Conservation (phyloP, 2,329 filamentous ascomycete species). For the Ilyonectria sp. region DNA sequence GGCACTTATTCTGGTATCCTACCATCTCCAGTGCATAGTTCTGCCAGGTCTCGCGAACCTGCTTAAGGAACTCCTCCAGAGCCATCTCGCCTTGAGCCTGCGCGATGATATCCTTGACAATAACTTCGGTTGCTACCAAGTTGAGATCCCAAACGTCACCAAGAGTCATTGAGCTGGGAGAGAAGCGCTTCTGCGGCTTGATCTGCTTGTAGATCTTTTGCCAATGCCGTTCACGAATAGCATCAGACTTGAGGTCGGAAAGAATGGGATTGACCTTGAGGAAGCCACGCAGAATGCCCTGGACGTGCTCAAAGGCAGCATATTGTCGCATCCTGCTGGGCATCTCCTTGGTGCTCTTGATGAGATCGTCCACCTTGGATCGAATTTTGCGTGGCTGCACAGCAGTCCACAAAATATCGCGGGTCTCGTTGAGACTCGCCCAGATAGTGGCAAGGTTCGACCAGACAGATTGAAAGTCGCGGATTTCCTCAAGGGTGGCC, state of each 20-base stretch:
- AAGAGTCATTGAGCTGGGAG: constrained; percentile 93
- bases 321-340: constrained; percentile 99
- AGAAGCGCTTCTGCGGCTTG: constrained; percentile 93
- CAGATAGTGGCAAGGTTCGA: constrained; percentile 95
- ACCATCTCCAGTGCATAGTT: constrained; percentile 95
- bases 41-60: constrained; percentile 97
- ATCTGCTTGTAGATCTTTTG: constrained; percentile 97
- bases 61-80: constrained; percentile 95
- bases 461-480: constrained; percentile 99
- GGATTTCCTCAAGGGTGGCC: constrained; percentile 93
- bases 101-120: constrained; percentile 93
- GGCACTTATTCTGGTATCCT: constrained; percentile 98
- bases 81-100: constrained; percentile 99
- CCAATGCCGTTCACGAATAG: constrained; percentile 97
- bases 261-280: constrained; percentile 93
- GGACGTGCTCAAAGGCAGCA: constrained; percentile 99
- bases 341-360: constrained; percentile 99
- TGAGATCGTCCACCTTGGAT: constrained; percentile 88
- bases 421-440: constrained; percentile 94
- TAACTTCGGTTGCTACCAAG: constrained; percentile 85
- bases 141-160: constrained; percentile 99
- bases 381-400: constrained; percentile 95
- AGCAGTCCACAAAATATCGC: constrained; percentile 94
- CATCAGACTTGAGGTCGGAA: constrained; percentile 94
- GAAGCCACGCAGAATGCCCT: constrained; percentile 88